Evolutionary conservation across 768 basidiomycete genomes (phyloP), one percentile per base, ranked within the genome.

Genomic region (Mycena galopus): DNA sequence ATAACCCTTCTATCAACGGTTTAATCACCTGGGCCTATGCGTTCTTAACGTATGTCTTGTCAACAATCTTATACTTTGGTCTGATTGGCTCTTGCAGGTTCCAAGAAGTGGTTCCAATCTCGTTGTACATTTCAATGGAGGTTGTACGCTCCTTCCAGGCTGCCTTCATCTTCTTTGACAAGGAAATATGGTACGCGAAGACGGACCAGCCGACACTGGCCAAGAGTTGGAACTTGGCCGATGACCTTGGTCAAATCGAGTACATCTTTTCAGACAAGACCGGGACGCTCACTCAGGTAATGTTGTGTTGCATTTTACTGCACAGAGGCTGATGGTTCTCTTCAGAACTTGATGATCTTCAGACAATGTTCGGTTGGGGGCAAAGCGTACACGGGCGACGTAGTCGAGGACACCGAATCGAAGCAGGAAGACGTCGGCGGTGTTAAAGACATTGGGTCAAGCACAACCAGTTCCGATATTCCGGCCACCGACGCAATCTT

Each of bases 251-350:
- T 23, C 97, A 99, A 82, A 96, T 99, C 76, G 92, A 99, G 82
- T 99, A 99, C 83, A 92, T 99, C 72, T 98, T 99, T 83, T 96
- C 95, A 3, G 97, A 99, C 86, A 99, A 99, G 84, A 99, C 97
- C 0, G 97, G 97, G n/a, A 99, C 97, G 1, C 84, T 99, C 67
- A 98, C 97, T 0, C 96, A 96, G 85, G 93, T 88, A 47, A 79
- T 44, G 85, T 78, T 11, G 32, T 17, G 19, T 63, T 25, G 21
- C 25, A 17, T 25, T n/a, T 32, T n/a, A 6, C 35, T n/a, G 23
- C 25, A 42, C 16, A 25, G 17, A 37, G 17, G 33, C 66, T 67
- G 30, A 37, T 25, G 7, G n/a, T 25, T 27, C 37, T 74, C 69
- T 69, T 23, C 77, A 96, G 94, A 96, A 96, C 78, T 86, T 88